Evolutionary conservation across 768 basidiomycete genomes (phyloP).

Genomic region (Leccinum variicolor): DNA sequence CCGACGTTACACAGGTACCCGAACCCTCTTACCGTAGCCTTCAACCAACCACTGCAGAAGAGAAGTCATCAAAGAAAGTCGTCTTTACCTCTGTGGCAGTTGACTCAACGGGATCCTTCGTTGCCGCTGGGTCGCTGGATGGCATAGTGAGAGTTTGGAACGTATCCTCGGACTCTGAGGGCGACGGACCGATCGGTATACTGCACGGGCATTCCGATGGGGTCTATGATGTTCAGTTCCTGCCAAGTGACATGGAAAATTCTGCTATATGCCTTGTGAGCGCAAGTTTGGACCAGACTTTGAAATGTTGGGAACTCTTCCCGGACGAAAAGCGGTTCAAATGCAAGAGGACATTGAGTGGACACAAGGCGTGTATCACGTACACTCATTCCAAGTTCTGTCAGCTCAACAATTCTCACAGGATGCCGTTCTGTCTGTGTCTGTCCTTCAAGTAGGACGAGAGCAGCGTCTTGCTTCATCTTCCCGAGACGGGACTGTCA

Average conservation of each 20-base stretch:
- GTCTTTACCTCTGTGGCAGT: constrained; percentile 31
- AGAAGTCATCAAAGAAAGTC: constrained; percentile 17
- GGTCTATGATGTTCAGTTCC: constrained; percentile 32
- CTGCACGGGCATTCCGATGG: constrained; percentile 30
- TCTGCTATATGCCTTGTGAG: constrained; percentile 31
- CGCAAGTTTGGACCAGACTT: constrained; percentile 27
- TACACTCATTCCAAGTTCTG: background rate
- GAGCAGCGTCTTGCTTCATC: constrained; percentile 35
- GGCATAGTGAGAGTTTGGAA: constrained; percentile 53
- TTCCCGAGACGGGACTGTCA: constrained; percentile 35
- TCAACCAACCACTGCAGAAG: constrained; percentile 12
- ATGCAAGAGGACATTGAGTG: constrained; percentile 30
- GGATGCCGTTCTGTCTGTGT: constrained; percentile 31
- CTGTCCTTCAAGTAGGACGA: constrained; percentile 31
- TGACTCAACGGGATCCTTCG: constrained; percentile 35
- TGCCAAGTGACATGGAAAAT: constrained; percentile 12
- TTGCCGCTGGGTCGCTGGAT: constrained; percentile 53
- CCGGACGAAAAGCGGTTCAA: constrained; percentile 23
- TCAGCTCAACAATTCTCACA: constrained; percentile 9
- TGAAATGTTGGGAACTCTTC: constrained; percentile 47
- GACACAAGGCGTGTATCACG: constrained; percentile 23
- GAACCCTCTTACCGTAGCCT: constrained; percentile 22
- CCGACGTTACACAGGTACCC: constrained; percentile 14
- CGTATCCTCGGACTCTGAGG: constrained; percentile 35
- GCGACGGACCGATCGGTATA: constrained; percentile 15